A percentile compares a stretch with the other conserved stretches of the same genome.
These are phyloP conservation scores for Penicillium chermesinum DNA, from an alignment of 495 filamentous ascomycete species.

Conservation along the genomic window DNA sequence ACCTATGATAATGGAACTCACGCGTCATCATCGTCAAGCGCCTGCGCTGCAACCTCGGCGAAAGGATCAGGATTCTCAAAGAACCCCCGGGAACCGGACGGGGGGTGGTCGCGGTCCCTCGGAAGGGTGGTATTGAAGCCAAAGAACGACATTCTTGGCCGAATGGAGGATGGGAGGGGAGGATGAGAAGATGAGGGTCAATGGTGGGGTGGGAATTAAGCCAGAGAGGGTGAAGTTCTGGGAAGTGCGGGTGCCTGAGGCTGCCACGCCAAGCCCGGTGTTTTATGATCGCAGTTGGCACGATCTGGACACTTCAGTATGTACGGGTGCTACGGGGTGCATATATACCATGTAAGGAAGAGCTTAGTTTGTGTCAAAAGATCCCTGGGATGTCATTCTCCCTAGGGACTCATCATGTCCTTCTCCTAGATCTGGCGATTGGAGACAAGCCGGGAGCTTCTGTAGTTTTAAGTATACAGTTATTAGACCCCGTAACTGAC, in stretches of 20 bases:
- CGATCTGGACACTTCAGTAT: no score
- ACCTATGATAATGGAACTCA: constrained; percentile 42
- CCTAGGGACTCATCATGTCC: no score
- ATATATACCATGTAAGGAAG: no score
- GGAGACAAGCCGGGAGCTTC: no score
- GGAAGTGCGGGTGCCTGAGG: constrained; percentile 12
- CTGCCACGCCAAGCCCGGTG: constrained; percentile 4
- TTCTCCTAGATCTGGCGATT: no score
- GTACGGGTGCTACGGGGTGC: no score
- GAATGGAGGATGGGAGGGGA: constrained; percentile 12
- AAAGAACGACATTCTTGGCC: constrained; percentile 72
- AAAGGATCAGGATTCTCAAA: constrained; percentile 84
- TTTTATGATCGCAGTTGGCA: background rate
- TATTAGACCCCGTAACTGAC: no score
- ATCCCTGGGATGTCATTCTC: no score
- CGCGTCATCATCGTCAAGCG: constrained; percentile 64
- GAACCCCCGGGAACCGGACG: constrained; percentile 66
- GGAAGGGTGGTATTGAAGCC: constrained; percentile 70
- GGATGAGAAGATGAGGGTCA: constrained; percentile 1
- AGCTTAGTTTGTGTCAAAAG: no score
- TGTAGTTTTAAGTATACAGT: no score
- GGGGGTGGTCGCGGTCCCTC: constrained; percentile 43
- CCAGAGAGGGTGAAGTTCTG: constrained; percentile 12
- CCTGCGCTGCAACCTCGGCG: constrained; percentile 61
- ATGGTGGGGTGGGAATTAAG: constrained; percentile 7